Percentiles rank a stretch among this genome's conserved stretches.
phyloP scores from a whole-genome alignment of 495 filamentous ascomycete species.

The Podospora bellae-mahoneyi region DNA sequence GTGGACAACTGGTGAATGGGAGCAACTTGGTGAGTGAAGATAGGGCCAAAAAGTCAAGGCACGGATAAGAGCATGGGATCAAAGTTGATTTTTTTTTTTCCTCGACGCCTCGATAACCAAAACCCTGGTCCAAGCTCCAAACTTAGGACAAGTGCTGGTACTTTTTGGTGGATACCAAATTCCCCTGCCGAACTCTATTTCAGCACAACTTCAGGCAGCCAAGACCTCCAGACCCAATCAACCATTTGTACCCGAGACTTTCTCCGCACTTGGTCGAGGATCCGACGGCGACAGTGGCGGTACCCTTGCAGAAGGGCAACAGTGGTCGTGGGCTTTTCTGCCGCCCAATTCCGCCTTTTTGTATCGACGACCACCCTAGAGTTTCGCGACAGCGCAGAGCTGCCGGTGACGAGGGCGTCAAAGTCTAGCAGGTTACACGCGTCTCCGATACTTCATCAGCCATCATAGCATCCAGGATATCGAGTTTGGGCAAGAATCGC shows the following conservation, averaged over 20 bases:
- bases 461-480: not conserved
- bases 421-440: not conserved
- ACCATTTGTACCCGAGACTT: conserved; percentile 6
- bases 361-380: conserved; percentile 20
- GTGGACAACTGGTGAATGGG: not conserved
- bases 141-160: not conserved
- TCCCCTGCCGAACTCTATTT: not conserved
- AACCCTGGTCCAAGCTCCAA: not conserved
- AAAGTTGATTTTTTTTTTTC: conserved; percentile 13
- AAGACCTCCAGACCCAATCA: conserved; percentile 1
- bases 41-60: not conserved
- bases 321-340: conserved; percentile 23
- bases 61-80: conserved; percentile 2
- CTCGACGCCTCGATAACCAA: not conserved
- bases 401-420: not conserved
- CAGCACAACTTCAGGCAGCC: not conserved
- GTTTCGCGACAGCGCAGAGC: not conserved
- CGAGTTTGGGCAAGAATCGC: not conserved
- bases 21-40: not conserved
- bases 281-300: not conserved
- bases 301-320: conserved; percentile 13
- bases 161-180: not conserved
- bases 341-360: conserved; percentile 29
- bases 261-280: conserved; percentile 1
- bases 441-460: not conserved